Conservation (phyloP, 805 yeast genomes). For the Metschnikowia similis region DNA sequence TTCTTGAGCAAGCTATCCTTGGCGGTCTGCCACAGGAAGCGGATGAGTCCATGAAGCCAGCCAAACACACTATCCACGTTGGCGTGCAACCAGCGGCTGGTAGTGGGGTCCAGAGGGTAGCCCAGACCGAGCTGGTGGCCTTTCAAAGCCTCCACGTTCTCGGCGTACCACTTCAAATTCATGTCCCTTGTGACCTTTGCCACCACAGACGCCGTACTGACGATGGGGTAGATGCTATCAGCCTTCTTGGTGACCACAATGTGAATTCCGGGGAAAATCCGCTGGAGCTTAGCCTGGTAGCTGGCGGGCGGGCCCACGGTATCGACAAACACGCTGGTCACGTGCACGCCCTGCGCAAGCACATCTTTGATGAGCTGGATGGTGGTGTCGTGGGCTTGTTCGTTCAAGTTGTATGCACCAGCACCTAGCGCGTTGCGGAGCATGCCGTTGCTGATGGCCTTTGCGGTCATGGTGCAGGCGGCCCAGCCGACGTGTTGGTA, state of each 20-base stretch:
- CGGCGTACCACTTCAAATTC: conserved; percentile 38
- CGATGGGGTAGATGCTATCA: conserved; percentile 87
- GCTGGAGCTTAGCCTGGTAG: conserved; percentile 71
- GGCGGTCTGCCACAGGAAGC: conserved; percentile 95
- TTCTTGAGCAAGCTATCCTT: conserved; percentile 59
- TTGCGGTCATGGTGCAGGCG: conserved; percentile 77
- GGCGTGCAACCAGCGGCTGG: conserved; percentile 67
- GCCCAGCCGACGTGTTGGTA: conserved; percentile 76
- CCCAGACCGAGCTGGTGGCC: conserved; percentile 72
- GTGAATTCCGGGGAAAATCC: conserved; percentile 62
- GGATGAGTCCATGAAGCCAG: conserved; percentile 66
- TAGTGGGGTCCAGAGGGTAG: conserved; percentile 89
- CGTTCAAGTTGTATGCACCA: conserved; percentile 75
- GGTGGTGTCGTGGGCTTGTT: conserved; percentile 95
- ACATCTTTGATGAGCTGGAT: conserved; percentile 70
- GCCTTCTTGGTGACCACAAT: conserved; percentile 92
- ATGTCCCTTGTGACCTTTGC: conserved; percentile 95
- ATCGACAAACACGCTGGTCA: conserved; percentile 79
- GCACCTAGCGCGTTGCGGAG: conserved; percentile 47
- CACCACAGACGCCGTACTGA: conserved; percentile 89
- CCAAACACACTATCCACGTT: conserved; percentile 75
- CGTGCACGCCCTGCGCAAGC: conserved; percentile 53
- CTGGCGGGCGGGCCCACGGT: conserved; percentile 94
- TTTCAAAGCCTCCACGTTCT: conserved; percentile 19
- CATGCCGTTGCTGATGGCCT: conserved; percentile 89